Evolutionary conservation across 192 early-diverging fungal species (phyloP), one percentile per base, ranked within the genome.

Genomic region (Phlyctochytrium arcticum): DNA sequence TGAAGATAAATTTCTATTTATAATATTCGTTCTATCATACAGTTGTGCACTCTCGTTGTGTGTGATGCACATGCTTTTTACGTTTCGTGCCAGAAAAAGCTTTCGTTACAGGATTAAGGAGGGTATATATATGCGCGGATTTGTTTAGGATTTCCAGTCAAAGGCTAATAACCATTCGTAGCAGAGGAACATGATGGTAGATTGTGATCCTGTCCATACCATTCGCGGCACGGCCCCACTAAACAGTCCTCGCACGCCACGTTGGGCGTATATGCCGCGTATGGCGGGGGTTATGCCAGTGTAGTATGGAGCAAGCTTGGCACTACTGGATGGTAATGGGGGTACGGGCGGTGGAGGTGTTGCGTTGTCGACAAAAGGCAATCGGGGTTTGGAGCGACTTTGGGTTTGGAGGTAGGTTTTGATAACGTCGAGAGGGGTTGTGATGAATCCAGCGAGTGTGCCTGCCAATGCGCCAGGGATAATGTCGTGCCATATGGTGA

Each of bases 141-240:
- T n/a, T n/a, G n/a, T n/a, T n/a, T n/a, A n/a, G n/a, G n/a, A n/a
- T 44, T 19, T 19, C 39, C 39, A 44, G 21, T 44, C 39, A 12
- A 12, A 2, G 21, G 39, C 29, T 53, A 53, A 53, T 27, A 53
- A 53, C 50, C 50, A 21, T 27, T 53, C 50, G 15, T 29, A 29
- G 2, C 19, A 17, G 17, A 86, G 75, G 84, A 90, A 90, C 88
- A 90, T 88, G 47, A 84, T 60, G 4, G 80, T 81, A 48, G 76
- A 80, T 69, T 90, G 88, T 58, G 81, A 61, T 48, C 88, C 92
- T 9, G 92, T 90, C 57, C 94, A 83, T 66, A 87, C 71, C 86
- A 91, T 92, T 1, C 90, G 77, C 1, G 91, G 89, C 54, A 83
- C 82, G 54, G 86, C 85, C 27, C 94, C 92, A 60, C 88, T 76